Base-by-base conservation (phyloP, 148 eudicot species). In the Cornus kousa region DNA sequence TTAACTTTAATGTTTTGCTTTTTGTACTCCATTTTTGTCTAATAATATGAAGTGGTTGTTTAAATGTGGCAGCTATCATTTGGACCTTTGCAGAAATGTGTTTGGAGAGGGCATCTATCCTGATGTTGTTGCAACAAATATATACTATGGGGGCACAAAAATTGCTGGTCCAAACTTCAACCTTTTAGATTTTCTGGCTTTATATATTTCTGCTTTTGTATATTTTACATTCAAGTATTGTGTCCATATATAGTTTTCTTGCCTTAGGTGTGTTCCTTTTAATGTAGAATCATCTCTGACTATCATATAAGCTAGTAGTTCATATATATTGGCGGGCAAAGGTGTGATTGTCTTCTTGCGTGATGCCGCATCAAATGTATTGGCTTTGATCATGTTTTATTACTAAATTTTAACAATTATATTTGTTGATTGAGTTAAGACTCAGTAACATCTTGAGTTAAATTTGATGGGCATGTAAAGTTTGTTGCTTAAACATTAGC, bases 81-180 rank as follows among this genome's bases (percentile, higher is more conserved):
- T 97, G 88, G 97, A 97, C 83, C 98, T 97, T 75, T 97, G 99
- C 93, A 94, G 89, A 83, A 90, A 94, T 86, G 92, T 97, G 48
- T 97, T 97, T 84, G 99, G 99, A 79, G 91, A 91, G 46, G 95
- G 87, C 20, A 85, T 97, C 53, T 94, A 87, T 80, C 99, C 98
- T 70, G 87, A 87, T 82, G 99, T 97, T 68, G 91, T 86, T 78
- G 92, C 86, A 24, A 97, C 99, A 72, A 97, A 97, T 80, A 17
- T 97, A 46, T 92, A 92, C 87, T 94, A 97, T 70, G 99, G 99
- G 57, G 98, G 99, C 83, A 90, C 88, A 71, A 86, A 84, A 83
- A 94, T 97, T 85, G 97, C 98, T 78, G 98, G 99, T 97, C 79
- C 55, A 32, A 32, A 16, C 68, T n/a, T 74, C 31, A 78, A 62